Percentiles rank a stretch among this genome's conserved stretches.
phyloP scores from a whole-genome alignment of 2,329 filamentous ascomycete species.

The Sporothrix brasiliensis region DNA sequence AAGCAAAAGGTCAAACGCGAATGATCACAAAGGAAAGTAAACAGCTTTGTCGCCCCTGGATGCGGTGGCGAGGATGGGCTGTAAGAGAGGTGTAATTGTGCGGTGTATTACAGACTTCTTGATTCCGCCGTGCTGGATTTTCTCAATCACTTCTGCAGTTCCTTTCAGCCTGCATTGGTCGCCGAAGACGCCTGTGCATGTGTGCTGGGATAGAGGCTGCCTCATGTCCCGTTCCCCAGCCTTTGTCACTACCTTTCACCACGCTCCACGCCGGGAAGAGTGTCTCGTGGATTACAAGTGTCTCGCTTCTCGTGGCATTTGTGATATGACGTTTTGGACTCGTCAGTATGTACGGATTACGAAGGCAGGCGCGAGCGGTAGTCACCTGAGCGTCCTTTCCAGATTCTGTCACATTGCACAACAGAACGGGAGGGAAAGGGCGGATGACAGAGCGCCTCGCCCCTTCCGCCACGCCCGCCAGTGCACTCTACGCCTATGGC shows the following conservation, averaged over 20 bases:
- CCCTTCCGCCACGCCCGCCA: background rate
- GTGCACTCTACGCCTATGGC: no score
- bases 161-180: conserved; percentile 5
- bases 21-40: background rate
- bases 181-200: conserved; percentile 3
- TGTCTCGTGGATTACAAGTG: background rate
- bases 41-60: conserved; percentile 2
- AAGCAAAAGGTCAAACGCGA: background rate
- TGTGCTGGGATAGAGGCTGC: conserved; percentile 14
- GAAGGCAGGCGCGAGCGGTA: conserved; percentile 7
- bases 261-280: background rate
- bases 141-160: background rate
- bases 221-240: background rate
- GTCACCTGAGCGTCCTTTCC: background rate
- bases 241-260: background rate
- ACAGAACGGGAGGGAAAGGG: background rate
- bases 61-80: background rate
- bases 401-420: background rate
- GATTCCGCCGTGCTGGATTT: background rate
- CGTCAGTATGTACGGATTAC: background rate
- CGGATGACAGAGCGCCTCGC: background rate
- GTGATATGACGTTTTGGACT: background rate
- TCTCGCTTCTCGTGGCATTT: conserved; percentile 3
- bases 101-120: background rate
- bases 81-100: background rate